phyloP scores from a whole-genome alignment of 2,329 filamentous ascomycete species.

The Cordyceps farinosa region DNA sequence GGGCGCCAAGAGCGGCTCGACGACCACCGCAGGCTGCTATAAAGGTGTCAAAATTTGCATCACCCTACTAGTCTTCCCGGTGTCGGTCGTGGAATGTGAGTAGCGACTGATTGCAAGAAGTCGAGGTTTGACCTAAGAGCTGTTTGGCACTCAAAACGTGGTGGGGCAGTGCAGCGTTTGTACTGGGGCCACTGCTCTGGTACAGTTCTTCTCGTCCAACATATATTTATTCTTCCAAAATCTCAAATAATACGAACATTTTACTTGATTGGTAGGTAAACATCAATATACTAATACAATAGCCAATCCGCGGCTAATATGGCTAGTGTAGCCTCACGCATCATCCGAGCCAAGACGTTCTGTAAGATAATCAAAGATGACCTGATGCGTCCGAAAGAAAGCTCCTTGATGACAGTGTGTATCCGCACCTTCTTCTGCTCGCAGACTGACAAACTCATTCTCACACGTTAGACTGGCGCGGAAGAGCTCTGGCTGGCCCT shows the following conservation, averaged over 20 bases:
- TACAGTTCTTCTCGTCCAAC: no score
- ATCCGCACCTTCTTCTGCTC: neutral
- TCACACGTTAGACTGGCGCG: neutral
- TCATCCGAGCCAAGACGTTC: neutral
- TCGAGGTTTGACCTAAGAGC: neutral
- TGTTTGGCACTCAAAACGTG: neutral
- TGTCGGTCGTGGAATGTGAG: neutral
- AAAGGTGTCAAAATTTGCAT: neutral
- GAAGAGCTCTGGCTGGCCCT: constrained; percentile 4
- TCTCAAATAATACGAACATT: no score
- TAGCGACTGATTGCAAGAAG: neutral
- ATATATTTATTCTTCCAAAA: no score
- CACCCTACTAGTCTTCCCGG: neutral
- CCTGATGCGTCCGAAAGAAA: constrained; percentile 9
- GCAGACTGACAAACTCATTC: constrained; percentile 4
- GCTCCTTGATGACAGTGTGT: constrained; percentile 10
- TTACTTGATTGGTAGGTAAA: no score
- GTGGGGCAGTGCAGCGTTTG: neutral
- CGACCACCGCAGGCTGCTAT: neutral
- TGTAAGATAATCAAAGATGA: constrained; percentile 8
- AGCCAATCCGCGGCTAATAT: no score
- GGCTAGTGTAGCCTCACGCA: neutral
- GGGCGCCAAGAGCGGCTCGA: neutral
- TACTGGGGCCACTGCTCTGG: neutral
- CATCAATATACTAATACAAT: no score